Conservation (phyloP, 305 asterid species). For the Ajuga reptans region DNA sequence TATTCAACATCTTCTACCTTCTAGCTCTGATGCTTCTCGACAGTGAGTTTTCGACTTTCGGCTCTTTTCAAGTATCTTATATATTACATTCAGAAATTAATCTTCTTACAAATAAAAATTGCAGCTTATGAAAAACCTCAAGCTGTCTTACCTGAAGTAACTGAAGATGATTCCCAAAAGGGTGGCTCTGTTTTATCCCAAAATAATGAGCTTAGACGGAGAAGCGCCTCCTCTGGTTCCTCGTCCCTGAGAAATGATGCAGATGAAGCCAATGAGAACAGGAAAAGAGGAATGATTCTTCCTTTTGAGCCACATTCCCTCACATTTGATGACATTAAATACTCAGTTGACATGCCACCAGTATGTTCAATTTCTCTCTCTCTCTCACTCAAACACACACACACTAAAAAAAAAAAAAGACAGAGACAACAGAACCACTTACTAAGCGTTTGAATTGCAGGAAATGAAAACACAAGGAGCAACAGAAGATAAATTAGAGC, state of each 20-base stretch:
- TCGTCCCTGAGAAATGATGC: constrained; percentile 22
- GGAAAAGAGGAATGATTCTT: constrained; percentile 52
- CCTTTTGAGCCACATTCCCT: constrained; percentile 67
- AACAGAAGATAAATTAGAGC: constrained; percentile 40
- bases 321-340: constrained; percentile 49
- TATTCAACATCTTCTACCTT: constrained; percentile 36
- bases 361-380: constrained; percentile 25
- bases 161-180: constrained; percentile 16
- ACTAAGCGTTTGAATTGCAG: constrained; percentile 20
- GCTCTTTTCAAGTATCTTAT: background rate
- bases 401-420: no score
- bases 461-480: constrained; percentile 60
- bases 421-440: background rate
- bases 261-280: constrained; percentile 22
- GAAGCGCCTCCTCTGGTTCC: constrained; percentile 29
- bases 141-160: constrained; percentile 30
- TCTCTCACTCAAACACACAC: no score
- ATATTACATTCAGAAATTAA: background rate
- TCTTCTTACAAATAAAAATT: background rate
- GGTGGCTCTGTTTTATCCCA: background rate
- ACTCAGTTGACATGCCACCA: constrained; percentile 68
- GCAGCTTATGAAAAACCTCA: constrained; percentile 50
- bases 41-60: constrained; percentile 31
- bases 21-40: constrained; percentile 37
- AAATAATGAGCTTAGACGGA: background rate